Evolutionary conservation across 2,329 filamentous ascomycete species (phyloP).

Genomic region (Neofusicoccum ribis): DNA sequence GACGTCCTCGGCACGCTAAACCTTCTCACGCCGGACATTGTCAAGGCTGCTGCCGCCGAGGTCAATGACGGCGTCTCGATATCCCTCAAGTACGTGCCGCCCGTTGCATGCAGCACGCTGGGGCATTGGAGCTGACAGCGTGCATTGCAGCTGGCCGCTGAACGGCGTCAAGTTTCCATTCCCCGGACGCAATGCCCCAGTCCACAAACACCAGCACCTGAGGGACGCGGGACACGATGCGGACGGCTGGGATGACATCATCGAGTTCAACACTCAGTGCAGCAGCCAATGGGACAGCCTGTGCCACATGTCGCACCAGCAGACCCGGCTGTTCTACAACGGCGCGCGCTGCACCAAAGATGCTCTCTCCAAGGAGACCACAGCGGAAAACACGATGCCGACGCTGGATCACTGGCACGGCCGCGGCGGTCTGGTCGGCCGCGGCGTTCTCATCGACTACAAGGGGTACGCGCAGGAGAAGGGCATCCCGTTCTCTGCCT

Average conservation of each 20-base stretch:
- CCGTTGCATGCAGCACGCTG: too few relatives aligned
- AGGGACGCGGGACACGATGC: constrained; percentile 18
- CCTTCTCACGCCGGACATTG: constrained; percentile 50
- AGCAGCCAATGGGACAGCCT: constrained; percentile 57
- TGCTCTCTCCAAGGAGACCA: background rate
- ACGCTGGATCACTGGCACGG: constrained; percentile 20
- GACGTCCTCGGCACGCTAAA: constrained; percentile 48
- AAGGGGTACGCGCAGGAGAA: constrained; percentile 25
- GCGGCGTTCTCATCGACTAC: constrained; percentile 27
- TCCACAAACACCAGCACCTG: constrained; percentile 37
- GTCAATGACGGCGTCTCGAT: constrained; percentile 52
- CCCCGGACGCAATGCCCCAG: constrained; percentile 35
- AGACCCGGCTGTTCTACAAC: background rate
- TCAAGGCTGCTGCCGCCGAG: constrained; percentile 45
- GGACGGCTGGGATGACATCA: constrained; percentile 27
- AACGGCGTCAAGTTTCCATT: constrained; percentile 27
- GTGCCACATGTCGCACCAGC: background rate
- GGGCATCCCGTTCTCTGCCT: constrained; percentile 23
- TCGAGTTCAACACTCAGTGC: constrained; percentile 58
- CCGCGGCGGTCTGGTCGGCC: constrained; percentile 21
- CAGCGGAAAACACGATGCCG: background rate
- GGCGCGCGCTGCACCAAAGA: background rate
- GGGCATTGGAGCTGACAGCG: too few relatives aligned
- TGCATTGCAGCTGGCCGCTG: constrained; percentile 21
- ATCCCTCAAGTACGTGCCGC: constrained; percentile 51